Conservation (phyloP, 208 protist genomes). For the Tritrichomonas foetus region DNA sequence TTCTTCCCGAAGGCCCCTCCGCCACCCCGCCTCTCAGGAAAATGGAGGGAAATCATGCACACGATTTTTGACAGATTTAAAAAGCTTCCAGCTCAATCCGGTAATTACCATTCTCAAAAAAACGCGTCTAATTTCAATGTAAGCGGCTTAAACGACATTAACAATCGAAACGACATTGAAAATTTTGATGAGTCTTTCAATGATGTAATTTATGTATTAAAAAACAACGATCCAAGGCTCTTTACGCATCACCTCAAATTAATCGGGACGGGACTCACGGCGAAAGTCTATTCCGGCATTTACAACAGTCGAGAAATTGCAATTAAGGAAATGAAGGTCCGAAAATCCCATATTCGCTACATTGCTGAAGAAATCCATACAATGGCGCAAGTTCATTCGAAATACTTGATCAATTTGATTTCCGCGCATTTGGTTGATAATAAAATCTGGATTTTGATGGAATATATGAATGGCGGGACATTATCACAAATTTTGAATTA, state of each 20-base stretch:
- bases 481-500: neutral
- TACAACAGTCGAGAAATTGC: neutral
- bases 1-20: no score
- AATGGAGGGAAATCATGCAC: no score
- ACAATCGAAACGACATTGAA: no score
- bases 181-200: no score
- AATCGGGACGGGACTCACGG: neutral
- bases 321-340: neutral
- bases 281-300: neutral
- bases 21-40: no score
- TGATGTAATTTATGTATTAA: no score
- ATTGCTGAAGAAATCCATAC: neutral
- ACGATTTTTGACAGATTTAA: no score
- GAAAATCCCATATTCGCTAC: neutral
- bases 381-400: neutral
- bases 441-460: neutral
- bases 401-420: neutral
- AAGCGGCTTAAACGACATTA: no score
- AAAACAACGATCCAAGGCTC: neutral
- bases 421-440: neutral
- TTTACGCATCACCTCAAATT: neutral
- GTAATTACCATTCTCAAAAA: no score
- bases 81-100: no score
- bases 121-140: no score
- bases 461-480: neutral